Evolutionary conservation across 2,329 filamentous ascomycete species (phyloP), one percentile per base, ranked within the genome.

Genomic region (Phaeosphaeriaceae sp.): DNA sequence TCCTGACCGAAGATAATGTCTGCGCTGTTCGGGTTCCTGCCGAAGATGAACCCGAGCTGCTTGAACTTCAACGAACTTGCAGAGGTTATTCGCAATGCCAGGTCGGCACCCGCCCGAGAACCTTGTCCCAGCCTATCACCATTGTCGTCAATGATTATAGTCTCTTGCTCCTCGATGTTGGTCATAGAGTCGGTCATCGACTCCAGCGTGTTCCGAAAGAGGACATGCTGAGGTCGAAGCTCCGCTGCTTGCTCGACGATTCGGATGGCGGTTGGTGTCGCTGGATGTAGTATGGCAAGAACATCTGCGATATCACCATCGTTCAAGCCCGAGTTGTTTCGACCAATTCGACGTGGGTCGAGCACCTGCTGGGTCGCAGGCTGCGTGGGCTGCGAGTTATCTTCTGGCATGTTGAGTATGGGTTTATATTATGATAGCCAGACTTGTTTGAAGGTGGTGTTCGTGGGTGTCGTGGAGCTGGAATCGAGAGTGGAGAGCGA

Each of bases 281-380:
- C 87, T 11, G 94, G 93, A 67, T 96, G 89, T 25, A 98, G 85
- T 56, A 97, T 88, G 79, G 93, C 96, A 64, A 97, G 87, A 67
- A 97, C 92, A 78, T 97, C 93, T 61, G 91, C 87, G 50, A 95
- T 86, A 75, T 97, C 93, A 64, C 91, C 86, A 66, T 93, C 89
- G 53, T 86, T 89, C 60, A 97, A 88, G 55, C 91, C 92, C 42
- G 92, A 95, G 74, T 92, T 91, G 77, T 92, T 90, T 74, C 89
- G 85, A 55, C 92, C 92, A 61, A 91, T 76, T 54, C 92, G 88
- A 62, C 92, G 87, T 42, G 92, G 92, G 75, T 97, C 93, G 64
- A 93, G 81, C 70, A 91, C 87, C 73, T 88, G 88, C 75, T 96
- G 93, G 17, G 93, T 96, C 55, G 89, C 88, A 59, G 81, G 83